Conservation (phyloP, 805 yeast species). For the Grigorovia jiainica region DNA sequence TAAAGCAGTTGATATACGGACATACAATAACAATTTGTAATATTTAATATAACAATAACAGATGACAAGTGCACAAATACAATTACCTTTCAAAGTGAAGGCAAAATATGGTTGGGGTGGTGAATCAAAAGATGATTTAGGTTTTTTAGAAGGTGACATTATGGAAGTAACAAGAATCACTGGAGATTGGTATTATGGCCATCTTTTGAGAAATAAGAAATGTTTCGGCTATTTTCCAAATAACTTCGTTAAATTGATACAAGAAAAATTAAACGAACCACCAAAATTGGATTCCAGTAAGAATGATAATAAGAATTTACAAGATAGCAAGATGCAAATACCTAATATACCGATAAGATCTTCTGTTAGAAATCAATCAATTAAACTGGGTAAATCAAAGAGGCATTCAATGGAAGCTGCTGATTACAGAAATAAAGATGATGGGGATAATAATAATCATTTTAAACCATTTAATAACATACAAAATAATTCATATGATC, state of each 20-base stretch:
- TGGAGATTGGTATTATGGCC: constrained; percentile 90
- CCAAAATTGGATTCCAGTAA: background rate
- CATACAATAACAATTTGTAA: no score
- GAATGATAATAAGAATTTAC: background rate
- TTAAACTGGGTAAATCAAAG: no score
- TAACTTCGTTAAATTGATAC: constrained; percentile 63
- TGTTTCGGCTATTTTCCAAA: constrained; percentile 75
- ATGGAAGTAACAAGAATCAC: constrained; percentile 81
- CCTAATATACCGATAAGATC: no score
- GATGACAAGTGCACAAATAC: background rate
- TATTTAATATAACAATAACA: background rate
- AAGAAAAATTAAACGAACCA: constrained; percentile 23
- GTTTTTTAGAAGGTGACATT: constrained; percentile 87
- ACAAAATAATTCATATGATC: background rate
- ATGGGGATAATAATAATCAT: background rate
- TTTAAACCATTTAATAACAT: background rate
- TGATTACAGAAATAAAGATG: no score
- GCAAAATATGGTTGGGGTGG: constrained; percentile 94
- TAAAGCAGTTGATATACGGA: no score
- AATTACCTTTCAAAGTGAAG: constrained; percentile 59
- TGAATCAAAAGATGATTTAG: constrained; percentile 78
- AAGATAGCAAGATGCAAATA: no score
- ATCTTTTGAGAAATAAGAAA: constrained; percentile 65
- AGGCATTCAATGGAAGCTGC: no score
- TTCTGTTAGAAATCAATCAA: no score